These are phyloP conservation scores for Trichoderma sp. DNA, from an alignment of 2,329 filamentous ascomycete species.

Conservation along the genomic window DNA sequence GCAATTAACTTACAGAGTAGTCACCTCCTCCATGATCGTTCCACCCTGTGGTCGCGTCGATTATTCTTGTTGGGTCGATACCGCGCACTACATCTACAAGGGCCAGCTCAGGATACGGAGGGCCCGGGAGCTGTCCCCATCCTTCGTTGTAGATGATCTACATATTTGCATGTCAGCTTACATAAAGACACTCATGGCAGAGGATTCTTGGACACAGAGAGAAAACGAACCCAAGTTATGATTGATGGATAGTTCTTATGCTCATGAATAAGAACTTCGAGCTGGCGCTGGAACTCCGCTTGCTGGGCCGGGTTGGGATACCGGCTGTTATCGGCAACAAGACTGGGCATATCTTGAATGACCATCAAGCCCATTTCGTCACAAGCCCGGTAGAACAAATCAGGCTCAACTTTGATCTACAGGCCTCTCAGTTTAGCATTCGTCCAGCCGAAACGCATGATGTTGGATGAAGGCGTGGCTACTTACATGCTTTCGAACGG, in stretches of 20 bases:
- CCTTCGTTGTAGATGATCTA: slow-evolving; percentile 72
- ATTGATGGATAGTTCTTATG: slow-evolving; percentile 68
- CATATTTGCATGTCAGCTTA: not conserved
- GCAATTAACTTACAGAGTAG: slow-evolving; percentile 47
- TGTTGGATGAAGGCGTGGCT: not conserved
- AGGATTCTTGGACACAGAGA: too few relatives aligned
- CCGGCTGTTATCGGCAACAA: slow-evolving; percentile 44
- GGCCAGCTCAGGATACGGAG: slow-evolving; percentile 58
- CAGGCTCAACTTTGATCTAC: slow-evolving; percentile 68
- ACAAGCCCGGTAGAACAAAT: slow-evolving; percentile 69
- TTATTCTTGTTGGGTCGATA: slow-evolving; percentile 66
- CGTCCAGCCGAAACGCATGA: not conserved
- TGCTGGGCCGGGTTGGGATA: slow-evolving; percentile 56
- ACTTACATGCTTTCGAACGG: slow-evolving; percentile 70
- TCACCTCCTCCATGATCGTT: slow-evolving; percentile 70
- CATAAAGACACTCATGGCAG: not conserved
- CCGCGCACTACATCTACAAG: slow-evolving; percentile 59
- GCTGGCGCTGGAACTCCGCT: slow-evolving; percentile 66
- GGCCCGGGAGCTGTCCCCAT: slow-evolving; percentile 63
- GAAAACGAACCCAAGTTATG: slow-evolving; percentile 59
- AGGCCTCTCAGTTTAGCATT: slow-evolving; percentile 29
- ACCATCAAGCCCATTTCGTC: slow-evolving; percentile 68
- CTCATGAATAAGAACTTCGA: slow-evolving; percentile 64
- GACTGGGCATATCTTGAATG: slow-evolving; percentile 73
- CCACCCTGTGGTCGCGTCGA: slow-evolving; percentile 69